Percentiles rank a stretch among this genome's conserved stretches.
These are phyloP conservation scores for Penicillium canescens DNA, from an alignment of 495 filamentous ascomycete genomes.

Conservation along the genomic window DNA sequence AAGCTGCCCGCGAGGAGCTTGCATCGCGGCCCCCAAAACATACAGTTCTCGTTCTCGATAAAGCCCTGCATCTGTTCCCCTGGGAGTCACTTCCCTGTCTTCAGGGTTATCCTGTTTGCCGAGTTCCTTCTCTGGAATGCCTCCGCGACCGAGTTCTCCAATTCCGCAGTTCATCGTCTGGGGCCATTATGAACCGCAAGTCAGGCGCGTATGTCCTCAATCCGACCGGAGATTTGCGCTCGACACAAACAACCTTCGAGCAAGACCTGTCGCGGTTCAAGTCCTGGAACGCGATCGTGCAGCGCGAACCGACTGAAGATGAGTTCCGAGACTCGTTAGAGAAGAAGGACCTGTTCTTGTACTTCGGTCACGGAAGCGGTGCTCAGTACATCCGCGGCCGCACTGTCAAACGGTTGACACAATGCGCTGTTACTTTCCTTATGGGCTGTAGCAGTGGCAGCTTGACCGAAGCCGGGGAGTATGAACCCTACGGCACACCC, in stretches of 20 bases:
- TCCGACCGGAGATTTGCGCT: slow-evolving; percentile 74
- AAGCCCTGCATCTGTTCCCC: slow-evolving; percentile 82
- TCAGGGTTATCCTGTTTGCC: slow-evolving; percentile 72
- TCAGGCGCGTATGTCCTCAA: slow-evolving; percentile 87
- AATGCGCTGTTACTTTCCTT: slow-evolving; percentile 78
- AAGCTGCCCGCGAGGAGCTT: slow-evolving; percentile 45
- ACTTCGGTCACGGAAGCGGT: slow-evolving; percentile 96
- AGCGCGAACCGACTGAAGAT: slow-evolving; percentile 68
- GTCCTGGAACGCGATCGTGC: slow-evolving; percentile 65
- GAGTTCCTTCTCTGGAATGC: slow-evolving; percentile 80
- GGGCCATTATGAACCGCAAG: slow-evolving; percentile 34
- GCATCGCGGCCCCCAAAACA: slow-evolving; percentile 70
- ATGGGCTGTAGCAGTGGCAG: slow-evolving; percentile 89
- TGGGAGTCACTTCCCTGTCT: slow-evolving; percentile 96
- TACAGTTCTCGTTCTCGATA: slow-evolving; percentile 91
- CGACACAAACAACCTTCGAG: slow-evolving; percentile 76
- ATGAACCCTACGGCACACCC: slow-evolving; percentile 86
- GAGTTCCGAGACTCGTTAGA: slow-evolving; percentile 69
- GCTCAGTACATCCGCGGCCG: slow-evolving; percentile 85
- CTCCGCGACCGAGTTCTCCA: slow-evolving; percentile 67
- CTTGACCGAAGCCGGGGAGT: slow-evolving; percentile 78
- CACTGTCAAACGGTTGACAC: slow-evolving; percentile 74
- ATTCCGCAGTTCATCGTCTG: slow-evolving; percentile 37
- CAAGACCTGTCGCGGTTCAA: slow-evolving; percentile 54
- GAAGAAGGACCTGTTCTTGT: slow-evolving; percentile 69